phyloP scores from a whole-genome alignment of 1,284 basidiomycete genomes.

The Leccinum pallidistipes region DNA sequence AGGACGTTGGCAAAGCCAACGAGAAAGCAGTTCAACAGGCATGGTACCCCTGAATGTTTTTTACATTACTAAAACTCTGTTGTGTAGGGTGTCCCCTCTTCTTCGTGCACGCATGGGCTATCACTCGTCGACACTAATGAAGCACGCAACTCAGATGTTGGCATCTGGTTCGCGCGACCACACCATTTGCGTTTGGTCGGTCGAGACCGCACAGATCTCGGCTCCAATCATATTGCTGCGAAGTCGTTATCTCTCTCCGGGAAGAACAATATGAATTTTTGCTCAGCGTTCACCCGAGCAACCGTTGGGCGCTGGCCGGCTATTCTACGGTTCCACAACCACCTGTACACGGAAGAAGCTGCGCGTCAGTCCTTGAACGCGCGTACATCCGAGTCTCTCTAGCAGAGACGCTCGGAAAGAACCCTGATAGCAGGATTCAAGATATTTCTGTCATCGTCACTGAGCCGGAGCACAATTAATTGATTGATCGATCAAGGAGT shows the following conservation, averaged over 20 bases:
- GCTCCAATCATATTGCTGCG: slow-evolving; percentile 17
- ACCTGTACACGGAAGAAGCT: slow-evolving; percentile 26
- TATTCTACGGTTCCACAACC: slow-evolving; percentile 32
- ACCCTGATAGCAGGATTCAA: slow-evolving; percentile 20
- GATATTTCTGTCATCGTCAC: slow-evolving; percentile 27
- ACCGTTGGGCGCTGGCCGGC: not conserved
- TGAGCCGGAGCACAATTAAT: slow-evolving; percentile 17
- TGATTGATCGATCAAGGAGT: slow-evolving; percentile 18
- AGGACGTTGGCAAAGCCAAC: no score
- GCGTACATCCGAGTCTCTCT: slow-evolving; percentile 22
- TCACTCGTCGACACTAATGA: no score
- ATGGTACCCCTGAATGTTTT: not conserved
- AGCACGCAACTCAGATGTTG: no score
- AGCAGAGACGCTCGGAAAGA: slow-evolving; percentile 26
- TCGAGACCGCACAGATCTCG: slow-evolving; percentile 5
- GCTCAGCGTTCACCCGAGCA: slow-evolving; percentile 28
- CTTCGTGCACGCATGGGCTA: no score
- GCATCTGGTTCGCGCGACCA: no score
- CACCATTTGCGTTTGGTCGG: no score
- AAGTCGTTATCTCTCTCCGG: slow-evolving; percentile 23
- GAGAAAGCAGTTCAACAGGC: not conserved
- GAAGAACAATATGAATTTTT: slow-evolving; percentile 33
- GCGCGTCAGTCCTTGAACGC: slow-evolving; percentile 26
- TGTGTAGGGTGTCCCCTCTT: no score
- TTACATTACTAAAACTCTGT: not conserved